Evolutionary conservation across 2,329 filamentous ascomycete species (phyloP).

Genomic region (Daldinia sp.): DNA sequence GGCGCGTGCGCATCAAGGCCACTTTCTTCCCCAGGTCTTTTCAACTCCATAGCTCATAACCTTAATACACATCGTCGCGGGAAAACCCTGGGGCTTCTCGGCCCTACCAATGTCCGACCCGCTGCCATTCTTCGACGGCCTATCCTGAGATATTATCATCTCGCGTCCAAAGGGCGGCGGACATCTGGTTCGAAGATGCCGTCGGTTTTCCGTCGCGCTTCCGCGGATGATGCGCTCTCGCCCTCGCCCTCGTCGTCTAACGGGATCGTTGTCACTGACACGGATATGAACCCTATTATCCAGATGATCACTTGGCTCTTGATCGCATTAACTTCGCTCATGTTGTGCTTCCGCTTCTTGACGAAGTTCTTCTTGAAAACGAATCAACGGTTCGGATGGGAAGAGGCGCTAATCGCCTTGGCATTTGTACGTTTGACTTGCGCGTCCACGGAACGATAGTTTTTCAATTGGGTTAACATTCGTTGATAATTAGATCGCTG

Average conservation of each 20-base stretch:
- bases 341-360: constrained; percentile 42
- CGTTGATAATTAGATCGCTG: constrained; percentile 29
- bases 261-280: constrained; percentile 35
- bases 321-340: constrained; percentile 39
- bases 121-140: constrained; percentile 19
- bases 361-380: constrained; percentile 43
- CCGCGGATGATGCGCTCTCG: constrained; percentile 18
- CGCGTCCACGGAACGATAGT: background rate
- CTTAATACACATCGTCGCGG: constrained; percentile 30
- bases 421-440: constrained; percentile 36
- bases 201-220: constrained; percentile 27
- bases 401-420: constrained; percentile 39
- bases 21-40: constrained; percentile 26
- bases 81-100: constrained; percentile 35
- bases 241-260: constrained; percentile 1
- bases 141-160: constrained; percentile 21
- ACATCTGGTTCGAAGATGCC: constrained; percentile 26
- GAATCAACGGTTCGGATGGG: constrained; percentile 38
- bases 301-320: constrained; percentile 44
- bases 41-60: constrained; percentile 24
- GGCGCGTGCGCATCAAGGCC: constrained; percentile 33
- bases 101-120: constrained; percentile 36
- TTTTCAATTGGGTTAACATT: constrained; percentile 20
- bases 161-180: constrained; percentile 14
- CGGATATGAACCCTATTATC: constrained; percentile 39